Conservation (phyloP, 202 grass and related monocot species). For the Hordeum pubiflorum region DNA sequence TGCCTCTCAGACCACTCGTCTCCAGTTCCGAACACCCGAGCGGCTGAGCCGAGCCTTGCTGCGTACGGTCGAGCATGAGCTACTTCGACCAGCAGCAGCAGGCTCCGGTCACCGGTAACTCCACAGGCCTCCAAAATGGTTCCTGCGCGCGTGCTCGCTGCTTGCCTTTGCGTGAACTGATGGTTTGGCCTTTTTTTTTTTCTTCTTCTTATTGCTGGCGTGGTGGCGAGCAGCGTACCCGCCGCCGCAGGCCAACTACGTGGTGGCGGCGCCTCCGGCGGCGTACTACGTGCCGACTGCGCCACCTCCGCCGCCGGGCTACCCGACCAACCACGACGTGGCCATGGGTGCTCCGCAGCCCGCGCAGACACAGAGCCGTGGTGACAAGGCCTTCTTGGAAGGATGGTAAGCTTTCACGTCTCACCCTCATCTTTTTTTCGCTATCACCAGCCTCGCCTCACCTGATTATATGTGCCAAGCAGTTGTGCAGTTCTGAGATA, state of each 20-base stretch:
- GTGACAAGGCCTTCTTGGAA: conserved; percentile 47
- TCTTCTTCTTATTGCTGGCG: background rate
- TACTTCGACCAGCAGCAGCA: conserved; percentile 33
- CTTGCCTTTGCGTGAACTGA: background rate
- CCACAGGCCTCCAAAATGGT: too few relatives aligned
- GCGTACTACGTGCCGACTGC: conserved; percentile 10
- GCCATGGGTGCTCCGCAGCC: conserved; percentile 30
- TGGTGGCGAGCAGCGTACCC: conserved; percentile 31
- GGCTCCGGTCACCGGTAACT: conserved; percentile 27
- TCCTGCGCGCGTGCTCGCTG: background rate
- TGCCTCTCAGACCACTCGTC: background rate
- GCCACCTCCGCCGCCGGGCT: conserved; percentile 27
- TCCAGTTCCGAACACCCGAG: background rate
- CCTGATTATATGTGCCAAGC: too few relatives aligned
- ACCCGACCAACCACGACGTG: conserved; percentile 31
- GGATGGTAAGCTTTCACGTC: conserved; percentile 37
- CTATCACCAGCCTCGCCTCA: too few relatives aligned
- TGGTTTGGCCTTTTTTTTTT: background rate
- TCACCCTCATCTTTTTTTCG: background rate
- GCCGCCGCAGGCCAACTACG: background rate
- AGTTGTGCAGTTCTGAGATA: too few relatives aligned
- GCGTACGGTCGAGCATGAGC: conserved; percentile 17
- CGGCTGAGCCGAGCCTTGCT: background rate
- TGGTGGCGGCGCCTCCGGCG: background rate
- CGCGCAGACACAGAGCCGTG: conserved; percentile 27